Base-by-base conservation (phyloP, 257 asterid species). In the Solanum neorickii region DNA sequence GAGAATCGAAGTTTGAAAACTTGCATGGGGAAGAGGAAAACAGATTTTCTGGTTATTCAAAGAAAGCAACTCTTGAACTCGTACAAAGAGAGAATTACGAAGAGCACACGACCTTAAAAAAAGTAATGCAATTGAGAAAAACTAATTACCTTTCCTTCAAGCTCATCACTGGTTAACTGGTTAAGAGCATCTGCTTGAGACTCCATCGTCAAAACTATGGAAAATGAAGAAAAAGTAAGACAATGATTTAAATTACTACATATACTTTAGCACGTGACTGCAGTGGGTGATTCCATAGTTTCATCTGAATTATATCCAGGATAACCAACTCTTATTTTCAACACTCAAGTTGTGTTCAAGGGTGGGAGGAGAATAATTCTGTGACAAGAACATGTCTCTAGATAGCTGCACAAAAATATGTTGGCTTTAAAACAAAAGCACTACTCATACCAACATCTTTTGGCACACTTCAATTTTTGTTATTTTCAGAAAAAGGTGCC, bases 181-280 rank as follows among this genome's bases (percentile, higher is more conserved):
- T 92, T 93, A 68, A 95, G 94, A 47, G 98, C 98, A 37, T 97
- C 98, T 6, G 99, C 94, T 88, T 97, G 98, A 86, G 98, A 94
- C 91, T 97, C 99, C 99, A 97, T 93, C 7, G 94, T 92, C 96
- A 97, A 18, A 86, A 97, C 99, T 97, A 93, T 77, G 86, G 74
- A 86, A 88, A 66, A 85, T 56, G 12, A 60, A 77, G 59, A 82
- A 33, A 86, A 21, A 13, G 35, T 27, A 21, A 66, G 86, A 88
- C 83, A 91, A 87, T 39, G 82, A 83, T 82, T 60, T 47, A 82
- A 82, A 11, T 68, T 86, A 74, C 82, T 29, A 66, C 44, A 82
- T 10, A 3, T 82, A 82, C 1, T 49, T 82, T 11, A 82, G 11
- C 16, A 2, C 7, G 25, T 47, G 46, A 82, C 85, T 20, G 6